Base-by-base conservation (phyloP, 306 rosid species). In the Lathyrus tuberosus region DNA sequence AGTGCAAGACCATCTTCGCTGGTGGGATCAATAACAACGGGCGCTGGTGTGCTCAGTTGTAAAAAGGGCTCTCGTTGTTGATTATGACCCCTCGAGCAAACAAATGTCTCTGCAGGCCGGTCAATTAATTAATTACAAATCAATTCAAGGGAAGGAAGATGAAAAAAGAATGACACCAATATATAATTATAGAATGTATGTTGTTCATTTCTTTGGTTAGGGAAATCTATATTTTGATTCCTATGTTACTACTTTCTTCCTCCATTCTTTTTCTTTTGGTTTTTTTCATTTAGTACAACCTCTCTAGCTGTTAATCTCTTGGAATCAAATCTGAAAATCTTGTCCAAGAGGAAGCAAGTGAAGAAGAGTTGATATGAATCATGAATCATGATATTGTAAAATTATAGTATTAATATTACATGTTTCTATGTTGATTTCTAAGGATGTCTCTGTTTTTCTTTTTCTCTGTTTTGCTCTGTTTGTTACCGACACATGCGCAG, bases 341-440 rank as follows among this genome's bases (percentile, higher is more conserved):
- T 86, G 81, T 57, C 76, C 46, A 63, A 38, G 76, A 60, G 82
- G 80, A 82, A 65, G 47, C 85, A 81, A 80, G 82, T 84, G 90
- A 85, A 66, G 98, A 86, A 93, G 98, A 76, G 98, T 88, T 93
- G 98, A 67, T n/a, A n/a, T n/a, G n/a, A n/a, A n/a, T n/a, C n/a
- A n/a, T n/a, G n/a, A n/a, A n/a, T n/a, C n/a, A n/a, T n/a, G n/a
- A n/a, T 76, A 74, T 80, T 75, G 75, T 71, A 66, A 79, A 71
- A 80, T 73, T 83, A 48, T 65, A 11, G 43, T 6, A 35, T 35
- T 35, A 35, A 35, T 75, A 4, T 24, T 26, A 56, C 62, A 56
- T 56, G 38, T 56, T 74, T 40, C 53, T 62, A 28, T 56, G 28
- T 60, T 66, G 37, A 40, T 59, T 24, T 46, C 18, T 51, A 3